Base-by-base conservation (phyloP, 805 yeast species). In the Saturnispora hagleri region DNA sequence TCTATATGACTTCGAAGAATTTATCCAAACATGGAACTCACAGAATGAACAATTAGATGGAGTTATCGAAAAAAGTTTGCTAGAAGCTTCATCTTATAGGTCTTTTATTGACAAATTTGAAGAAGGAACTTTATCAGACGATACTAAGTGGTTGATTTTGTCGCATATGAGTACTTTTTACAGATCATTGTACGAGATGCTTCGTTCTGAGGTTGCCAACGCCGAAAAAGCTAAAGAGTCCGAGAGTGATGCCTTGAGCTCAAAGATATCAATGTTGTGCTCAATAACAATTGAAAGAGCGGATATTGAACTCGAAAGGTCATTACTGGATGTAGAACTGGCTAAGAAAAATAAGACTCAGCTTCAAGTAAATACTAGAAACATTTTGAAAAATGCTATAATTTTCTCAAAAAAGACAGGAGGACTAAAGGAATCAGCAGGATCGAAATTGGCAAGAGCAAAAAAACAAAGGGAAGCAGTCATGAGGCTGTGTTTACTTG, bases 261-360 rank as follows among this genome's bases (percentile, higher is more conserved):
- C 53, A 5, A 51, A 51, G 12, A 57, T 68, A 3, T 56, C 64
- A 31, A 74, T 73, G 52, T 53, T 76, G 2, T 66, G 76, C 53
- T 67, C 73, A 8, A 63, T 77, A 1, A 57, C 71, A 33, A 73
- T 77, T n/a, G 79, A 76, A 33, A 65, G 82, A 47, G 72, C 79
- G 1, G 83, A 79, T 58, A 68, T 77, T 3, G 82, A 77, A 51
- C 58, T 75, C 12, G 81, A 76, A 58, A 64, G 82, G 51, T 64
- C 73, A n/a, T 70, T 67, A 44, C 33, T 75, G 3, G 47, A 59
- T 0, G 54, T 50, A 26, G 67, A 65, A 9, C 61, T 65, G 24
- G 70, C 76, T 0, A 52, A 54, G 2, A 65, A 66, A 15, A 67
- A 68, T 56, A 53, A 53, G 18, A 55, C 52, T 2, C 58, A 73